phyloP scores from a whole-genome alignment of 495 filamentous ascomycete genomes.

The Evansstolkia leycettana region DNA sequence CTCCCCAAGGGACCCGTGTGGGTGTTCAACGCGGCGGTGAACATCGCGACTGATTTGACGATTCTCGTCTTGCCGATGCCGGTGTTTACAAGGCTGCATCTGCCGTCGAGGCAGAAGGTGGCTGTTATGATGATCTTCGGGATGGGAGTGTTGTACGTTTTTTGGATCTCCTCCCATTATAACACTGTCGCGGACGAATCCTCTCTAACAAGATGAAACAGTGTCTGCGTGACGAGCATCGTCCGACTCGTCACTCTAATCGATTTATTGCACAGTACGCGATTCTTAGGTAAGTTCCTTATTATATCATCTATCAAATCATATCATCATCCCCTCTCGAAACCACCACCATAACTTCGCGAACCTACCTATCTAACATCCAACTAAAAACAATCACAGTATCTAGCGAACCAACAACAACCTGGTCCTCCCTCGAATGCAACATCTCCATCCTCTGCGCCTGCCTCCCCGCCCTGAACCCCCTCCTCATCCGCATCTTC shows the following conservation, averaged over 20 bases:
- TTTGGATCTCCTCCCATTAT: neutral
- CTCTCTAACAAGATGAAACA: slow-evolving; percentile 3
- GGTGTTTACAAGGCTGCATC: slow-evolving; percentile 22
- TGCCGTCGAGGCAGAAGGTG: slow-evolving; percentile 28
- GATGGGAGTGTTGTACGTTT: slow-evolving; percentile 36
- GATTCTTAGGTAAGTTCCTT: slow-evolving; percentile 15
- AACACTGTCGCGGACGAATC: neutral
- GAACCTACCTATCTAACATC: too few species aligned
- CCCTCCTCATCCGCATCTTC: slow-evolving; percentile 59
- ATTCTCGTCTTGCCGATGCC: slow-evolving; percentile 37
- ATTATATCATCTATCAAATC: neutral
- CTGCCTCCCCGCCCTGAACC: slow-evolving; percentile 72
- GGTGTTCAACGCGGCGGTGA: slow-evolving; percentile 30
- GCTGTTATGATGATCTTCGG: slow-evolving; percentile 32
- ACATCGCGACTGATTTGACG: slow-evolving; percentile 33
- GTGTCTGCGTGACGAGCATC: slow-evolving; percentile 26
- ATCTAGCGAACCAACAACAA: slow-evolving; percentile 38
- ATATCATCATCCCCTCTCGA: too few species aligned
- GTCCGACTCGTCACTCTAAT: slow-evolving; percentile 16
- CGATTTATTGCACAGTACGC: slow-evolving; percentile 1
- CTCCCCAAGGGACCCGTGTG: slow-evolving; percentile 23
- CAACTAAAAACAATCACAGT: too few species aligned
- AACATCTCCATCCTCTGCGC: slow-evolving; percentile 73
- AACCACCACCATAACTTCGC: slow-evolving; percentile 23
- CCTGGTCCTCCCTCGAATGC: slow-evolving; percentile 76